These are phyloP conservation scores for Termitomyces sp. DNA, from an alignment of 768 basidiomycete genomes.

Conservation along the genomic window DNA sequence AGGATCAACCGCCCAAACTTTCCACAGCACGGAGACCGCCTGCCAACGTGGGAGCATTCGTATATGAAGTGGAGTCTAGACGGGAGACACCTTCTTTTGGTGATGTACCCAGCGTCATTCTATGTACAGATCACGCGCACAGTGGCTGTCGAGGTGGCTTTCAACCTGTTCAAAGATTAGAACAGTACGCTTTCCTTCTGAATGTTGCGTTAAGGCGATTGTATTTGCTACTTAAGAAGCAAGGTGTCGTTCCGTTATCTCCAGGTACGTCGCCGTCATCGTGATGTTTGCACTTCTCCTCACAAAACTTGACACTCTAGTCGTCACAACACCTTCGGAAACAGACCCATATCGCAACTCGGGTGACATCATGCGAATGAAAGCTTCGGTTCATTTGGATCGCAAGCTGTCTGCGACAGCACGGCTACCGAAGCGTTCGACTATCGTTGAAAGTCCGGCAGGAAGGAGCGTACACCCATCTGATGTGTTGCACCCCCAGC, in stretches of 20 bases:
- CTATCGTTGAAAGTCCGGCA: slow-evolving; percentile 91
- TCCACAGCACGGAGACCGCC: slow-evolving; percentile 71
- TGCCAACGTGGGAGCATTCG: slow-evolving; percentile 77
- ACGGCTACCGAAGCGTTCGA: slow-evolving; percentile 88
- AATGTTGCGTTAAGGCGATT: slow-evolving; percentile 93
- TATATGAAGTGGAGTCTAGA: slow-evolving; percentile 70
- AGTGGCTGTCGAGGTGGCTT: slow-evolving; percentile 72
- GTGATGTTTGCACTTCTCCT: neutral
- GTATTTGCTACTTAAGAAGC: slow-evolving; percentile 82
- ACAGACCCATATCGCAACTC: slow-evolving; percentile 85
- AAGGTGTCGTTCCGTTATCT: slow-evolving; percentile 84
- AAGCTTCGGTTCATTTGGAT: slow-evolving; percentile 83
- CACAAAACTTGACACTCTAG: slow-evolving; percentile 21
- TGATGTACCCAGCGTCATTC: slow-evolving; percentile 67
- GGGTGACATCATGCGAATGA: slow-evolving; percentile 90
- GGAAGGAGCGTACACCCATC: slow-evolving; percentile 81
- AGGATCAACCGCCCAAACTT: slow-evolving; percentile 53
- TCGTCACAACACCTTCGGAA: slow-evolving; percentile 33
- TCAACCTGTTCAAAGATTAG: slow-evolving; percentile 87
- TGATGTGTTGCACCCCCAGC: slow-evolving; percentile 51
- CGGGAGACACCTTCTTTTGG: slow-evolving; percentile 71
- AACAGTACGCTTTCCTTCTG: slow-evolving; percentile 96
- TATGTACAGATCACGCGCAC: slow-evolving; percentile 78
- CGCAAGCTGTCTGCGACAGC: slow-evolving; percentile 95
- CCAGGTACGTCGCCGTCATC: slow-evolving; percentile 49